Conservation (phyloP, 108 stramenopile genomes). For the Cyclotella atomus region DNA sequence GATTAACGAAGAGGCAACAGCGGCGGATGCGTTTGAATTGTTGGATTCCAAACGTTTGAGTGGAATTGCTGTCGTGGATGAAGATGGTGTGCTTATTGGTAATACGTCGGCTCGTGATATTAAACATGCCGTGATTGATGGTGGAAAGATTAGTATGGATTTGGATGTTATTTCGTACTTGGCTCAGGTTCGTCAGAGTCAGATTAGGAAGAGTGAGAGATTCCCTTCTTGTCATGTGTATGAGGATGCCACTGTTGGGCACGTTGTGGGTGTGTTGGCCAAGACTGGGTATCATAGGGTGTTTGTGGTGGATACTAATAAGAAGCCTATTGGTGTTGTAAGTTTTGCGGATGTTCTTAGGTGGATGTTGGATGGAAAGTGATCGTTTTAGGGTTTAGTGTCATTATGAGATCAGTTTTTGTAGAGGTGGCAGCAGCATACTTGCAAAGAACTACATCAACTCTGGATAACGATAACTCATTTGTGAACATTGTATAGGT, state of each 20-base stretch:
- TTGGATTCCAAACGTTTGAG: constrained; percentile 51
- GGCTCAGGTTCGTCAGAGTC: constrained; percentile 50
- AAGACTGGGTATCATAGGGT: constrained; percentile 61
- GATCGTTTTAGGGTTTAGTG: too few relatives aligned
- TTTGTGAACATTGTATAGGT: too few relatives aligned
- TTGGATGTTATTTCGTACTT: constrained; percentile 55
- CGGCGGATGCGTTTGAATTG: constrained; percentile 51
- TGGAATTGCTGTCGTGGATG: constrained; percentile 62
- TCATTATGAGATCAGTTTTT: too few relatives aligned
- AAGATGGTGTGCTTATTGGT: constrained; percentile 55
- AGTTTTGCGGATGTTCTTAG: constrained; percentile 54
- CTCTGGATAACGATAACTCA: too few relatives aligned
- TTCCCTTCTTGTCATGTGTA: constrained; percentile 54
- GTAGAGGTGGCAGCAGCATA: too few relatives aligned
- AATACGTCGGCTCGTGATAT: constrained; percentile 59
- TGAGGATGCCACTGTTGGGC: constrained; percentile 59
- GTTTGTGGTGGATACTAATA: constrained; percentile 56
- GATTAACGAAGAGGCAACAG: constrained; percentile 41
- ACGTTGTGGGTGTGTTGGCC: constrained; percentile 54
- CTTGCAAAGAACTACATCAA: too few relatives aligned
- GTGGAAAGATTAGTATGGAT: constrained; percentile 46
- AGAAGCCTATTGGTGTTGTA: constrained; percentile 55
- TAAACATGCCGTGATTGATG: constrained; percentile 54
- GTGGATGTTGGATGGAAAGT: constrained; percentile 20
- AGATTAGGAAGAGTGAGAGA: constrained; percentile 38